Conservation (phyloP, 352 stramenopile species). For the Phytopythium montanum region DNA sequence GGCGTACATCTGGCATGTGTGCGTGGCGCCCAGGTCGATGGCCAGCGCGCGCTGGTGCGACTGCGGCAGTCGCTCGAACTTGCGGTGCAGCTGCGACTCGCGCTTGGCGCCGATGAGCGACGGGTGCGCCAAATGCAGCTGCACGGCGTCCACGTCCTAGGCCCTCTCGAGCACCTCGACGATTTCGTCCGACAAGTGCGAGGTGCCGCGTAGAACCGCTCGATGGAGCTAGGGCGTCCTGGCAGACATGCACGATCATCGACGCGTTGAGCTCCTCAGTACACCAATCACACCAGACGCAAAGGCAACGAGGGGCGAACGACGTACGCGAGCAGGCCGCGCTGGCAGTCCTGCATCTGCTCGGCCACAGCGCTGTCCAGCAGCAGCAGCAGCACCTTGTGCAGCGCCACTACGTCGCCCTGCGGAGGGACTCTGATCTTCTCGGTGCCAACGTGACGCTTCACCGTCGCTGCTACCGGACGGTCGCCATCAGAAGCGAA, state of each 20-base stretch:
- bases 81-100: constrained; percentile 43
- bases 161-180: constrained; percentile 66
- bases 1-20: constrained; percentile 69
- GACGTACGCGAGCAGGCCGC: constrained; percentile 36
- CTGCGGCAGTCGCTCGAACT: constrained; percentile 54
- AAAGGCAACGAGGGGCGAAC: not conserved
- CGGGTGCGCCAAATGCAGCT: constrained; percentile 52
- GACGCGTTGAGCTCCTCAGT: not conserved
- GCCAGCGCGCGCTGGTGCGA: constrained; percentile 33
- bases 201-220: constrained; percentile 57
- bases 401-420: constrained; percentile 53
- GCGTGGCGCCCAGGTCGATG: constrained; percentile 29
- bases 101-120: constrained; percentile 53
- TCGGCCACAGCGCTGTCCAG: constrained; percentile 42
- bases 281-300: not conserved
- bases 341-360: constrained; percentile 58
- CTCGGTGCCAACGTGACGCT: no score
- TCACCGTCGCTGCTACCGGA: no score
- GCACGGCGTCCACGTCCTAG: constrained; percentile 64
- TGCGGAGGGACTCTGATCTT: no score
- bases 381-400: constrained; percentile 52
- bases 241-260: not conserved
- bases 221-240: constrained; percentile 34
- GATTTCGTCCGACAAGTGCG: constrained; percentile 67
- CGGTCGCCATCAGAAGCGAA: no score